Base-by-base conservation (phyloP, 768 basidiomycete genomes). In the Mycena rosella region DNA sequence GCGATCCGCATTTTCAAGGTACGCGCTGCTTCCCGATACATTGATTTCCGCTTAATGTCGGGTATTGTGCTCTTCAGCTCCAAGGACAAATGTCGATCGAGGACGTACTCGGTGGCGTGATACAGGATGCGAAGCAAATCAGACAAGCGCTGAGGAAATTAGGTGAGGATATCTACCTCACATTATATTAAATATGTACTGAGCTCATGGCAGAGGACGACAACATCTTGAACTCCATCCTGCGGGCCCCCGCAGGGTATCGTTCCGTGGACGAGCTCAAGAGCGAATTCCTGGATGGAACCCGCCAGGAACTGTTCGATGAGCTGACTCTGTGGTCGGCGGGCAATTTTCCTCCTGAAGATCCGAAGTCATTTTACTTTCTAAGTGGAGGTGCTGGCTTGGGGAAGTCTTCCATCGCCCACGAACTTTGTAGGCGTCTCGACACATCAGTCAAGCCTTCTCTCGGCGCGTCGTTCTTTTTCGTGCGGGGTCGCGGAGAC, bases 391-490 rank as follows among this genome's bases (percentile, higher is more conserved):
- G 45, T 24, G 58, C 58, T n/a, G 58, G 58, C 14, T 48, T 48
- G 7, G 58, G 58, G 45, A 60, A 60, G 58, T 60, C 58, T 36
- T 49, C 59, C 34, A 60, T 60, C 29, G 59, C 59, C 24, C 48
- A 60, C 36, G 34, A 51, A 17, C 59, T 60, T 36, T 60, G 59
- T 51, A 40, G 22, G 24, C 48, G 48, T 26, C 59, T 36, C 24
- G 59, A 51, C 24, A 20, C 5, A 5, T 24, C 45, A 36, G 48
- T 20, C 10, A 22, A 59, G 29, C 42, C 18, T 45, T 27, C n/a
- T 20, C 57, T 58, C 14, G 58, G 58, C 44, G 58, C 58, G 11
- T 60, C 58, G 26, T 60, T 60, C 32, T 60, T 60, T 34, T 60
- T 60, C n/a, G 45, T 48, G 47, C 58, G 58, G 5, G 58, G 57